Evolutionary conservation across 129 eudicot genomes (phyloP), one percentile per base, ranked within the genome.

Genomic region (Erigeron canadensis): DNA sequence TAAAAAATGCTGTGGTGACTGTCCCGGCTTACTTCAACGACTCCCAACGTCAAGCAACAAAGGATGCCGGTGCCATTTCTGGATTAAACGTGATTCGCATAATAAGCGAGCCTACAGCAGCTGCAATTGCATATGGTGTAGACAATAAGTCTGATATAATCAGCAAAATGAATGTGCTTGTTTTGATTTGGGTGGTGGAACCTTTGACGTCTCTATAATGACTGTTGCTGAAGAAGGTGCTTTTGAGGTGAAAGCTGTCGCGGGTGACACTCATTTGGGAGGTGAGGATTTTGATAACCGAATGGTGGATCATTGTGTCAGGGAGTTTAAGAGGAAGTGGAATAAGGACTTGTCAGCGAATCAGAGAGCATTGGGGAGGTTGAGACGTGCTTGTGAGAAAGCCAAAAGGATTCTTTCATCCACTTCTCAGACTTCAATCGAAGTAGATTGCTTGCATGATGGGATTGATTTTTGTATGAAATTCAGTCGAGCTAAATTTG

Each of bases 101-200:
- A 9, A 65, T 65, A 39, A 65, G 44, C 10, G 68, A 72, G 57
- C 76, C 76, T 16, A 72, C 68, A 4, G 59, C 76, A 2, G 76
- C 76, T 7, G 76, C 76, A 15, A 43, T 72, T 21, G 76, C 76
- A 3, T 72, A 72, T 28, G 76, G 76, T 44, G 45, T 72, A 34
- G 76, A 59, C 9, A 58, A 72, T 19, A 21, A 11, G 56, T 21
- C 42, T 65, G 54, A 42, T 19, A 65, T 44, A 16, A 7, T 9
- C 19, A 17, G 51, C 34, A 42, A 42, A 37, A 65, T 17, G 11
- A 43, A 4, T 11, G 54, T 65, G 53, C 40, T 65, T 4, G 37
- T 65, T 65, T 65, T 65, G 54, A 65, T 42, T 10, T 65, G 9
- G 70, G 70, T 43, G 70, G 70, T 18, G 70, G 70, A 2, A 65